A percentile compares a stretch with the other conserved stretches of the same genome.
These are phyloP conservation scores for Hypoxylon rubiginosum DNA, from an alignment of 2,329 filamentous ascomycete genomes.

Conservation along the genomic window DNA sequence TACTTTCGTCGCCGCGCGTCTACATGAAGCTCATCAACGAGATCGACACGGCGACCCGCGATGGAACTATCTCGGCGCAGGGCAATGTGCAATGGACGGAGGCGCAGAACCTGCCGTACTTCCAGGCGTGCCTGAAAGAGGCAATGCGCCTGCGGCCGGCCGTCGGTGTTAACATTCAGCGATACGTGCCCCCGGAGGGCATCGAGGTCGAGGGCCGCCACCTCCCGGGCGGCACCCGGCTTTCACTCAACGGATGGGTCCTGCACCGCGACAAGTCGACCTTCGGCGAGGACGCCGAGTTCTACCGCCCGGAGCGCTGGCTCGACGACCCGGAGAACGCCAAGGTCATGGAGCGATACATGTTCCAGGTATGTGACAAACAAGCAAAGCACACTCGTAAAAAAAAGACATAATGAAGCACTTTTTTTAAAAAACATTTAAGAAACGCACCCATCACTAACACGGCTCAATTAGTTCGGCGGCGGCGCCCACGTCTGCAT, in stretches of 20 bases:
- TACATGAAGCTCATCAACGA: slow-evolving; percentile 59
- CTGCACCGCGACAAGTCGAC: slow-evolving; percentile 62
- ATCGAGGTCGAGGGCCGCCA: slow-evolving; percentile 64
- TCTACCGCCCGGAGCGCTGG: slow-evolving; percentile 69
- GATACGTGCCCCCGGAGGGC: slow-evolving; percentile 64
- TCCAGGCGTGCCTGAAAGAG: slow-evolving; percentile 70
- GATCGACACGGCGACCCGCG: slow-evolving; percentile 58
- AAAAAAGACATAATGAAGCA: too few relatives aligned
- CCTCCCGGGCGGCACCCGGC: slow-evolving; percentile 65
- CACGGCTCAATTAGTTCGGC: slow-evolving; percentile 59
- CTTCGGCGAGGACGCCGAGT: slow-evolving; percentile 66
- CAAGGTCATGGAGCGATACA: slow-evolving; percentile 65
- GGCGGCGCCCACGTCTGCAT: slow-evolving; percentile 68
- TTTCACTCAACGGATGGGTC: slow-evolving; percentile 69
- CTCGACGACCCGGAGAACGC: slow-evolving; percentile 60
- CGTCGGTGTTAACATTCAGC: slow-evolving; percentile 67
- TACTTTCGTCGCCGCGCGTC: slow-evolving; percentile 60
- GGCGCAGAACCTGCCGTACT: slow-evolving; percentile 64
- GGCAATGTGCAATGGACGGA: slow-evolving; percentile 64
- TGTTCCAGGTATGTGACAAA: slow-evolving; percentile 63
- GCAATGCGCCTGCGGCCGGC: slow-evolving; percentile 69
- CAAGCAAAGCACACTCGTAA: neutral
- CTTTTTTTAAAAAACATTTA: neutral
- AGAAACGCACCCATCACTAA: neutral
- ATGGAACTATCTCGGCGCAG: slow-evolving; percentile 52